These are phyloP conservation scores for Neoarthrinium moseri DNA, from an alignment of 2,329 filamentous ascomycete species.

Conservation along the genomic window DNA sequence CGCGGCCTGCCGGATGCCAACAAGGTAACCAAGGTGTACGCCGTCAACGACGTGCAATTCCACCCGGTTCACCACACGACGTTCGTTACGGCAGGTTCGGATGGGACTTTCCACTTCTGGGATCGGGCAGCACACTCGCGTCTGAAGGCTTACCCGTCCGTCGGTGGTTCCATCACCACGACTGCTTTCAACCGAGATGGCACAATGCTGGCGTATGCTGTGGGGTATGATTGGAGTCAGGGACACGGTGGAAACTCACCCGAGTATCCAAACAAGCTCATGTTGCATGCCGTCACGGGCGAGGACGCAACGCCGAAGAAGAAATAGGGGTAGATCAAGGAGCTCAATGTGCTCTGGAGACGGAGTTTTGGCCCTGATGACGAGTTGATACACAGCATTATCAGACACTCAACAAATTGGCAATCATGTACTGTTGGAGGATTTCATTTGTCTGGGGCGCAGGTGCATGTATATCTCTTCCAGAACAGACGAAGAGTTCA, in stretches of 20 bases:
- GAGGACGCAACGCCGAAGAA: conserved; percentile 17
- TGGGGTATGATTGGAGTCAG: conserved; percentile 73
- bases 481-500: neutral
- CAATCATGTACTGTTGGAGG: conserved; percentile 11
- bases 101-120: conserved; percentile 47
- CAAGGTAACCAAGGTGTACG: conserved; percentile 24
- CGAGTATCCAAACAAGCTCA: conserved; percentile 22
- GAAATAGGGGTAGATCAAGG: neutral
- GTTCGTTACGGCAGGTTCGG: conserved; percentile 32
- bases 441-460: conserved; percentile 12
- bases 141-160: conserved; percentile 52
- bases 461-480: conserved; percentile 2
- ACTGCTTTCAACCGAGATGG: conserved; percentile 63
- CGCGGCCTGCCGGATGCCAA: conserved; percentile 17
- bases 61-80: conserved; percentile 22
- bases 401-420: neutral
- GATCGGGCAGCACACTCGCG: conserved; percentile 51
- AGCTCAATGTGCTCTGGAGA: neutral
- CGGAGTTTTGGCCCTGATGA: too few species aligned
- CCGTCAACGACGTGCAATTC: conserved; percentile 30
- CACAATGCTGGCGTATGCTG: conserved; percentile 56
- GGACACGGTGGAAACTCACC: conserved; percentile 43
- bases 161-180: conserved; percentile 58
- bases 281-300: conserved; percentile 24
- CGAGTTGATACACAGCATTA: too few species aligned